A percentile compares a stretch with the other conserved stretches of the same genome.
These are phyloP conservation scores for Ophiosphaerella herpotricha DNA, from an alignment of 2,329 filamentous ascomycete species.

Conservation along the genomic window DNA sequence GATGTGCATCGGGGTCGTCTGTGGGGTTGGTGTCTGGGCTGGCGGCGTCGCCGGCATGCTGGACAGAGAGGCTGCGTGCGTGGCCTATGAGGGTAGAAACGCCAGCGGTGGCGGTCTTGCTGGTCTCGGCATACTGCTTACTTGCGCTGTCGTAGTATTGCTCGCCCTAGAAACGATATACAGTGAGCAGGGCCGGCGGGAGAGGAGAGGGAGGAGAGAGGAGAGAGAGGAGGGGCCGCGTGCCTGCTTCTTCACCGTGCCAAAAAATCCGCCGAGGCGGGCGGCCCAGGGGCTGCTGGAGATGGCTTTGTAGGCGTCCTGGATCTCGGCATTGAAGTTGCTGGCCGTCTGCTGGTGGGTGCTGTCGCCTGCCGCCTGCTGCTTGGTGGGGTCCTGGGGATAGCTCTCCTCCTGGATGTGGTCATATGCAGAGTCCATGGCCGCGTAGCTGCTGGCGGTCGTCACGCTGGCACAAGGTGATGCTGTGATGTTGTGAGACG, in stretches of 20 bases:
- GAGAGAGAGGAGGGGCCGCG: constrained; percentile 17
- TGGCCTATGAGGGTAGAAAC: constrained; percentile 75
- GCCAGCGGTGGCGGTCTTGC: constrained; percentile 81
- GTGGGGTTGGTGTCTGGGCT: constrained; percentile 9
- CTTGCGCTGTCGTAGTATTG: constrained; percentile 82
- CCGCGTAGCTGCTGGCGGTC: background rate
- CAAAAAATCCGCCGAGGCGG: constrained; percentile 83
- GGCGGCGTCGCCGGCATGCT: constrained; percentile 21
- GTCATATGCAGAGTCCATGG: constrained; percentile 96
- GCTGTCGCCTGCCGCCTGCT: constrained; percentile 53
- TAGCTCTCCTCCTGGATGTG: constrained; percentile 86
- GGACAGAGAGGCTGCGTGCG: constrained; percentile 73
- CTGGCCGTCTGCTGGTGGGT: constrained; percentile 39
- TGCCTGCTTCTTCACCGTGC: constrained; percentile 91
- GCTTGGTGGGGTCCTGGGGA: constrained; percentile 54
- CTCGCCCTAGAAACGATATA: constrained; percentile 64
- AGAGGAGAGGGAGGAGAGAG: too few relatives aligned
- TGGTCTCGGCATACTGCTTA: constrained; percentile 79
- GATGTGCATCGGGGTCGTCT: constrained; percentile 35
- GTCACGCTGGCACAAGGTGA: too few relatives aligned
- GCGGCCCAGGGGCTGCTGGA: constrained; percentile 90
- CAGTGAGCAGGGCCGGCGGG: constrained; percentile 5
- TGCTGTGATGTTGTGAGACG: background rate
- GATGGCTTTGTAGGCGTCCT: constrained; percentile 94
- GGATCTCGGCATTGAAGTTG: constrained; percentile 82